Conservation (phyloP, 306 rosid species). For the Quercus ilex region DNA sequence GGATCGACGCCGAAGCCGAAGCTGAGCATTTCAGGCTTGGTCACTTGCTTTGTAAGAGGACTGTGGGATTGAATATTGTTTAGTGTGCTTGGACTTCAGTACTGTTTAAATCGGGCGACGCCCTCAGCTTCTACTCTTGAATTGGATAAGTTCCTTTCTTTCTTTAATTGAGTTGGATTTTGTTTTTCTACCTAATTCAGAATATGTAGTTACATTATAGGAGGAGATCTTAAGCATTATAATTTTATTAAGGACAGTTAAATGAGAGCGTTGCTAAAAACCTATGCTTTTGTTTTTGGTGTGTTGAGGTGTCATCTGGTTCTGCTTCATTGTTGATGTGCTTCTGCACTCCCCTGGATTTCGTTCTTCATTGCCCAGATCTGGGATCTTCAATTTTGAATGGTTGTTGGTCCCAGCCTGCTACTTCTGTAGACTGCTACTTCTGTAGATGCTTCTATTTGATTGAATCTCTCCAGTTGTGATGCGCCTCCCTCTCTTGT, state of each 20-base stretch:
- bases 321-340: constrained; percentile 68
- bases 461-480: constrained; percentile 57
- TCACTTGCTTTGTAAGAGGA: constrained; percentile 35
- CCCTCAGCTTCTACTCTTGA: constrained; percentile 67
- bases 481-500: constrained; percentile 45
- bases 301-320: constrained; percentile 77
- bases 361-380: constrained; percentile 59
- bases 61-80: constrained; percentile 48
- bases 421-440: constrained; percentile 40
- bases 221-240: constrained; percentile 34
- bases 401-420: constrained; percentile 64
- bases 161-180: constrained; percentile 39
- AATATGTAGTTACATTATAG: constrained; percentile 46
- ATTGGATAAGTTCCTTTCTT: constrained; percentile 69
- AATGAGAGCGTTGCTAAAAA: constrained; percentile 49
- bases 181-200: constrained; percentile 33
- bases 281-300: constrained; percentile 42
- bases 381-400: constrained; percentile 65
- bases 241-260: constrained; percentile 36
- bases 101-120: constrained; percentile 66
- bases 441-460: constrained; percentile 52
- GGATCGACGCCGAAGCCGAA: constrained; percentile 92
- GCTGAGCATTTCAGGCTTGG: constrained; percentile 42
- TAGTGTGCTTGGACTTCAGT: constrained; percentile 61
- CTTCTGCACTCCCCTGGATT: constrained; percentile 60